Evolutionary conservation across 2,329 filamentous ascomycete species (phyloP).

Genomic region (Trichoderma endophyticum): DNA sequence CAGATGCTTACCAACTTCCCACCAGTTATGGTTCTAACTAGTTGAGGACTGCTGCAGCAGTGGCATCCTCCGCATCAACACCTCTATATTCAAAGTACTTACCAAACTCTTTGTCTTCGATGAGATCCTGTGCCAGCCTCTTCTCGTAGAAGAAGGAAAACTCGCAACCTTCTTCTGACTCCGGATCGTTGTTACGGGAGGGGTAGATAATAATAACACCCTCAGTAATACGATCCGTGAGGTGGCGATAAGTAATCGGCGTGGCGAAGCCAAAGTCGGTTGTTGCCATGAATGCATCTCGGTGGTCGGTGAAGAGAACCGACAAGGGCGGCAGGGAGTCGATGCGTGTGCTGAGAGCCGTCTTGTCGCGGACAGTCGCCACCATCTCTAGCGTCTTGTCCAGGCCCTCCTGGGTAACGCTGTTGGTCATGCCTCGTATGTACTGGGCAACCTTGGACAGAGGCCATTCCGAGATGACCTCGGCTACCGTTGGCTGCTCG

Average conservation of each 20-base stretch:
- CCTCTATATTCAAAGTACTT: slow-evolving; percentile 9
- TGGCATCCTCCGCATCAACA: neutral
- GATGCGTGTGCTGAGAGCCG: neutral
- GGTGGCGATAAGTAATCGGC: neutral
- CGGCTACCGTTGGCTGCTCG: neutral
- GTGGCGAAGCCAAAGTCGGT: slow-evolving; percentile 7
- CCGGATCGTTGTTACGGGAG: neutral
- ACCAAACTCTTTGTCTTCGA: neutral
- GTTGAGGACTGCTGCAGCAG: neutral
- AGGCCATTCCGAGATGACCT: slow-evolving; percentile 4
- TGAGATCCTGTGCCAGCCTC: neutral
- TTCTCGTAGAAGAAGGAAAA: slow-evolving; percentile 11
- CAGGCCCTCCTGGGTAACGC: neutral
- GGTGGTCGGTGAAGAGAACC: neutral
- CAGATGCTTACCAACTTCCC: too few species aligned
- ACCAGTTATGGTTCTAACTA: neutral
- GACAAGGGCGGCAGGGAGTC: slow-evolving; percentile 8
- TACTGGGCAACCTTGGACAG: slow-evolving; percentile 2
- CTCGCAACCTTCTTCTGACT: neutral
- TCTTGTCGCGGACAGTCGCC: neutral
- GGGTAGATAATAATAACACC: neutral
- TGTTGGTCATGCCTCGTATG: neutral
- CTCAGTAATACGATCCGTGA: neutral
- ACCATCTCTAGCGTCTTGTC: neutral
- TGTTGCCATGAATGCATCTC: neutral